phyloP scores from a whole-genome alignment of 768 basidiomycete genomes.

The Tephrocybe sp. region DNA sequence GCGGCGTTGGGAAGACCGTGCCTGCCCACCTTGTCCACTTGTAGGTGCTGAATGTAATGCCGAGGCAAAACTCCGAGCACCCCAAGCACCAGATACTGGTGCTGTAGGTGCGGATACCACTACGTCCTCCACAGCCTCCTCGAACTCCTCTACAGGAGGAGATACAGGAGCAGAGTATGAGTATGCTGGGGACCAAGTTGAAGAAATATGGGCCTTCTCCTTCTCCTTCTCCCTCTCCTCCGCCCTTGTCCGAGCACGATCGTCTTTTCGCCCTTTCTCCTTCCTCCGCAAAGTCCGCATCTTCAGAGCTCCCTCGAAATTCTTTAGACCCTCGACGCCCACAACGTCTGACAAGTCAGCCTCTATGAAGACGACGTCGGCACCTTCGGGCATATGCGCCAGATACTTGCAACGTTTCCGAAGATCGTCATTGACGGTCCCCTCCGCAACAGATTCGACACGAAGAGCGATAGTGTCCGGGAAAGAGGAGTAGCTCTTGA shows the following conservation, averaged over 20 bases:
- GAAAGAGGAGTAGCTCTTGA: conserved; percentile 76
- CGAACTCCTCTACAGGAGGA: conserved; percentile 23
- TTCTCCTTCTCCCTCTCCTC: conserved; percentile 77
- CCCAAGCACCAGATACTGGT: conserved; percentile 64
- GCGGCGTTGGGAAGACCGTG: conserved; percentile 24
- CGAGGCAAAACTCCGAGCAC: conserved; percentile 78
- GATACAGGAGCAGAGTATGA: conserved; percentile 20
- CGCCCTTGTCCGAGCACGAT: conserved; percentile 74
- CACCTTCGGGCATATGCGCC: conserved; percentile 85
- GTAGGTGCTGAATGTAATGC: conserved; percentile 58
- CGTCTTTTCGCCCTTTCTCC: conserved; percentile 86
- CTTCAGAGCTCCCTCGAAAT: conserved; percentile 82
- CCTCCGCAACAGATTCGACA: conserved; percentile 75
- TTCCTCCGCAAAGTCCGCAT: conserved; percentile 70
- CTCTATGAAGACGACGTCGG: conserved; percentile 94
- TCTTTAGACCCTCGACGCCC: conserved; percentile 70
- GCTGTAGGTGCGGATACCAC: conserved; percentile 15
- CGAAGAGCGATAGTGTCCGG: conserved; percentile 79
- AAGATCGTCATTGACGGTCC: conserved; percentile 89
- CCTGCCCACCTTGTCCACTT: conserved; percentile 22
- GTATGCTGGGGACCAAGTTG: conserved; percentile 16
- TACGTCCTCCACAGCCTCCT: conserved; percentile 24
- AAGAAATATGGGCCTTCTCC: conserved; percentile 29
- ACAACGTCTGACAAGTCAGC: conserved; percentile 81
- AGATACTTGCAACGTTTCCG: conserved; percentile 96